Evolutionary conservation across 805 yeast species (phyloP), one percentile per base, ranked within the genome.

Genomic region (Sugiyamaella marilandica): DNA sequence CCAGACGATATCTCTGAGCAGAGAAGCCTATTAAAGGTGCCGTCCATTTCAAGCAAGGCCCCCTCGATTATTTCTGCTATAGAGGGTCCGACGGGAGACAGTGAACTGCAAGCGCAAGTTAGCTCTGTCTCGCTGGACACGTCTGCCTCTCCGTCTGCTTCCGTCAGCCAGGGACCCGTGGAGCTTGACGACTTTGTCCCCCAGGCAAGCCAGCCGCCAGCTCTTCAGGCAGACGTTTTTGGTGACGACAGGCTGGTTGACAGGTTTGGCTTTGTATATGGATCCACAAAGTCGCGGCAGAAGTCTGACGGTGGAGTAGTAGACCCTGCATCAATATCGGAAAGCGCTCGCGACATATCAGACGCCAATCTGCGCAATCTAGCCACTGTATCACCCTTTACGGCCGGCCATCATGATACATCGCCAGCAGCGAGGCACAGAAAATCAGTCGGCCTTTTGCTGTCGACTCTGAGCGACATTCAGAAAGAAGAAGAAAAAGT

Each of bases 231-330:
- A 60, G 18, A 45, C 31, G 19, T 9, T 41, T 5, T 26, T 21
- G 33, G 18, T 8, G 21, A 60, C 36, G 58, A 60, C 36, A 41
- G 45, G 36, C 62, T 71, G 34, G 70, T 79, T 10, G 83, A 79
- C 61, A 67, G 74, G 56, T 78, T 72, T 62, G 83, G 83, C 1
- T 79, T 79, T 58, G 66, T 78, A 32, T 70, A 72, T 55, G 71
- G 71, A 60, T 43, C 45, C 29, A 21, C 36, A 14, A 16, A 44
- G 18, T 14, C 37, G 16, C 48, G 50, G 2, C 32, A 13, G 34
- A 45, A 19, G 3, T 11, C 18, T 10, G 19, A 37, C 21, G 45
- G 18, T 26, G 24, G 43, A 5, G 32, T 10, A 5, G 26, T 14
- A 4, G 39, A 41, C 14, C 46, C 29, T 18, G 24, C 21, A 13